Conservation (phyloP, 495 filamentous ascomycete species). For the Talaromyces proteolyticus region DNA sequence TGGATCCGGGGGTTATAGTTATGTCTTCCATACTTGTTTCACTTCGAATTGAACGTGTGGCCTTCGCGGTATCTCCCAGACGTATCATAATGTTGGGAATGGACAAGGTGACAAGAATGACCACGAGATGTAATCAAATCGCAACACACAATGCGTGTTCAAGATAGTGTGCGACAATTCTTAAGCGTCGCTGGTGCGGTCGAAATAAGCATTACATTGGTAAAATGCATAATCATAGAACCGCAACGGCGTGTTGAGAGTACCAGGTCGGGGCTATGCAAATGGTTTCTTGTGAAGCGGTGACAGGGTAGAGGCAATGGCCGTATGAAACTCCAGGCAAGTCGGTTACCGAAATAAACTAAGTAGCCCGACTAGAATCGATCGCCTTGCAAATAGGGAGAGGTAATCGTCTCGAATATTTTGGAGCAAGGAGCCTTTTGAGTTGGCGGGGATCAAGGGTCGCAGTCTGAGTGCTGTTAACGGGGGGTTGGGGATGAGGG, state of each 20-base stretch:
- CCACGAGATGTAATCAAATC: not conserved
- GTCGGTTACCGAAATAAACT: no score
- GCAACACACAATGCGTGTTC: not conserved
- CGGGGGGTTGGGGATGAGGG: no score
- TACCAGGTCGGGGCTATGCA: not conserved
- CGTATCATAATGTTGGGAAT: conserved; percentile 30
- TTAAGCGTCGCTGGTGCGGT: not conserved
- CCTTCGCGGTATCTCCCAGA: conserved; percentile 33
- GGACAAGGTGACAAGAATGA: no score
- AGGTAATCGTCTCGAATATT: no score
- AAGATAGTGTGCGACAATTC: not conserved
- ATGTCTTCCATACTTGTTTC: conserved; percentile 29
- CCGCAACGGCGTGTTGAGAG: conserved; percentile 1
- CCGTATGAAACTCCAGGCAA: no score
- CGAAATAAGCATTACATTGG: not conserved
- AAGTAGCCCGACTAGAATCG: no score
- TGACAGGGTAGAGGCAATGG: not conserved
- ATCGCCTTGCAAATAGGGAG: no score
- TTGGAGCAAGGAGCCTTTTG: no score
- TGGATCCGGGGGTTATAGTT: conserved; percentile 5
- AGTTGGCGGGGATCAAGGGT: no score
- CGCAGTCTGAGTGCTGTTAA: no score
- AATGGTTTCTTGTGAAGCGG: not conserved
- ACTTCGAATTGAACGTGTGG: conserved; percentile 24
- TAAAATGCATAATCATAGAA: conserved; percentile 1